These are phyloP conservation scores for Penicillium maclennaniae DNA, from an alignment of 495 filamentous ascomycete species.

Conservation along the genomic window DNA sequence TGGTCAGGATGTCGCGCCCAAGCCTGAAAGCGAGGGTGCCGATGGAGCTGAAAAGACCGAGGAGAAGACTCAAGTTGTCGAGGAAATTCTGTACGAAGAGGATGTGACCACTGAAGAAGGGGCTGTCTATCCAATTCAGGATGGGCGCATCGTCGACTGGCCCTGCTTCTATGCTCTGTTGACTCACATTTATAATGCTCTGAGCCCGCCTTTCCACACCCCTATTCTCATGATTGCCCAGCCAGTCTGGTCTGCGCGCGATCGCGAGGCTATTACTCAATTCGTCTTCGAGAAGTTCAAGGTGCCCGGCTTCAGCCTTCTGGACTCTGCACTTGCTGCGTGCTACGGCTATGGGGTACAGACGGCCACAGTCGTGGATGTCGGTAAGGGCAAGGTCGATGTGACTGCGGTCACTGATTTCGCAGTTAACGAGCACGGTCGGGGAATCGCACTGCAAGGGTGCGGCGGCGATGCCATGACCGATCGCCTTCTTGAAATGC, in stretches of 20 bases:
- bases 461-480: slow-evolving; percentile 92
- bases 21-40: slow-evolving; percentile 11
- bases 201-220: slow-evolving; percentile 89
- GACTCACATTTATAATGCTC: slow-evolving; percentile 75
- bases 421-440: slow-evolving; percentile 56
- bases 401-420: slow-evolving; percentile 84
- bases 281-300: slow-evolving; percentile 98
- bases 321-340: slow-evolving; percentile 79
- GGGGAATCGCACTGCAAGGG: slow-evolving; percentile 58
- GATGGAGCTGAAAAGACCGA: slow-evolving; percentile 19
- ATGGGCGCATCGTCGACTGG: slow-evolving; percentile 86
- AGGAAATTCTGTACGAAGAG: slow-evolving; percentile 71
- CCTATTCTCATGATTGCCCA: slow-evolving; percentile 84
- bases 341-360: slow-evolving; percentile 76
- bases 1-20: slow-evolving; percentile 15
- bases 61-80: slow-evolving; percentile 25
- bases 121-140: slow-evolving; percentile 80
- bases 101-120: slow-evolving; percentile 83
- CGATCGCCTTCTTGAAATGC: slow-evolving; percentile 61
- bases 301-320: slow-evolving; percentile 79
- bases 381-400: slow-evolving; percentile 87
- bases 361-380: slow-evolving; percentile 79
- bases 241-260: slow-evolving; percentile 78
- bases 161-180: slow-evolving; percentile 87
- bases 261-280: slow-evolving; percentile 77